phyloP scores from a whole-genome alignment of 129 eudicot species.

The Saposhnikovia divaricata region DNA sequence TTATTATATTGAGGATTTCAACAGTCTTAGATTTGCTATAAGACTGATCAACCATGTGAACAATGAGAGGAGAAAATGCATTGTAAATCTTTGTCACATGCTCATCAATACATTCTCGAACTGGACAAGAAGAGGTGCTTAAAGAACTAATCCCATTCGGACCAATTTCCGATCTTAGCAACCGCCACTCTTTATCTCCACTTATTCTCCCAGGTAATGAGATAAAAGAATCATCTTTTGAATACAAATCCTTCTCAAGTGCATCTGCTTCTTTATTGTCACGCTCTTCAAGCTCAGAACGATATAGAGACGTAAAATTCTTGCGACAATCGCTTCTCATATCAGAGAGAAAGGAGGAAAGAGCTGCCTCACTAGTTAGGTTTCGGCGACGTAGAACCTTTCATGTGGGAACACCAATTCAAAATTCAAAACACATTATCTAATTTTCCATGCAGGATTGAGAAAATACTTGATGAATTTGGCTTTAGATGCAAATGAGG shows the following conservation, averaged over 20 bases:
- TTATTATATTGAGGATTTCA: slow-evolving; percentile 43
- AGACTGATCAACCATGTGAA: slow-evolving; percentile 41
- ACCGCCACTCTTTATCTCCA: slow-evolving; percentile 86
- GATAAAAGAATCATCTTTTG: slow-evolving; percentile 42
- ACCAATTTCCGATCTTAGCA: slow-evolving; percentile 70
- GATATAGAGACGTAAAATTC: slow-evolving; percentile 24
- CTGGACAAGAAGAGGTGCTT: slow-evolving; percentile 75
- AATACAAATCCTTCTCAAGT: slow-evolving; percentile 43
- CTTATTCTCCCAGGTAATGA: slow-evolving; percentile 91
- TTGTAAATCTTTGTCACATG: slow-evolving; percentile 79
- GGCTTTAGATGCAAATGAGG: neutral
- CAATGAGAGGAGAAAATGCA: slow-evolving; percentile 49
- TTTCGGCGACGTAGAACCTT: slow-evolving; percentile 75
- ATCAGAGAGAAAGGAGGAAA: slow-evolving; percentile 31
- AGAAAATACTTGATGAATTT: neutral
- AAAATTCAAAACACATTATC: slow-evolving; percentile 12
- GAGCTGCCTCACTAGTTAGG: slow-evolving; percentile 54
- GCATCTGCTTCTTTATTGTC: slow-evolving; percentile 51
- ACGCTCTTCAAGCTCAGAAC: slow-evolving; percentile 62
- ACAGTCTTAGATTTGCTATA: slow-evolving; percentile 37
- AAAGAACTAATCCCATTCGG: slow-evolving; percentile 40
- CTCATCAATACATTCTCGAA: slow-evolving; percentile 68
- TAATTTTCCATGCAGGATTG: neutral
- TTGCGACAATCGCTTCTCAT: slow-evolving; percentile 61
- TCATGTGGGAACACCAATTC: slow-evolving; percentile 17